Evolutionary conservation across 2,329 filamentous ascomycete genomes (phyloP), one percentile per base, ranked within the genome.

Genomic region (Endoconidiophora polonica): DNA sequence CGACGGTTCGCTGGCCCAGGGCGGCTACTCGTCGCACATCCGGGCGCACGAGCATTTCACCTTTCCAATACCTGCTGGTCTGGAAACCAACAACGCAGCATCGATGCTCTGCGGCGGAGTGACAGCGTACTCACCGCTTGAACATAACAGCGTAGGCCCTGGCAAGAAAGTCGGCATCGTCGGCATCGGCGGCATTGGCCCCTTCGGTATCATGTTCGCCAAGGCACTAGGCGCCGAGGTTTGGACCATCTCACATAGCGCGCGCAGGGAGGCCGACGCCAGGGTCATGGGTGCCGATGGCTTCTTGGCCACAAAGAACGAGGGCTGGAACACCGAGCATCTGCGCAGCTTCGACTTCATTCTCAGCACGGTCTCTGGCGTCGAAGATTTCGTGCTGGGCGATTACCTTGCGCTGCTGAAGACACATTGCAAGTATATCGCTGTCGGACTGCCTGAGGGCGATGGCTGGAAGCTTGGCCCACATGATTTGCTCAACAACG

Each of bases 61-160:
- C 39, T 71, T 76, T 60, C 80, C 79, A 60, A 88, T 91, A 56
- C 86, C 85, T 5, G 81, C 85, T 9, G 74, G 70, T 40, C 71
- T 91, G 24, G 59, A 68, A 2, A 71, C 70, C 41, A 67, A 67
- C 45, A 63, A 77, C 42, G 83, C 80, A 0, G 85, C 83, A 1
- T 83, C 82, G 1, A 86, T 87, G 81, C 72, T 91, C 54, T 91
- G 86, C 62, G 86, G 83, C 7, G 86, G 86, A 52, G 69, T 90
- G 37, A 91, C 86, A 0, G 77, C 77, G 42, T 93, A 79, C 66
- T 80, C 75, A 43, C 85, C 86, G 0, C 71, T 93, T 1, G 77
- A 83, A 52, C 72, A 83, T 45, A 78, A 86, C 58, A 81, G 81
- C 24, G 72, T 73, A 53, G 81, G 82, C 0, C 81, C 81, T 0